A percentile compares a stretch with the other conserved stretches of the same genome.
These are phyloP conservation scores for Lactarius indigo DNA, from an alignment of 768 basidiomycete genomes.

Conservation along the genomic window DNA sequence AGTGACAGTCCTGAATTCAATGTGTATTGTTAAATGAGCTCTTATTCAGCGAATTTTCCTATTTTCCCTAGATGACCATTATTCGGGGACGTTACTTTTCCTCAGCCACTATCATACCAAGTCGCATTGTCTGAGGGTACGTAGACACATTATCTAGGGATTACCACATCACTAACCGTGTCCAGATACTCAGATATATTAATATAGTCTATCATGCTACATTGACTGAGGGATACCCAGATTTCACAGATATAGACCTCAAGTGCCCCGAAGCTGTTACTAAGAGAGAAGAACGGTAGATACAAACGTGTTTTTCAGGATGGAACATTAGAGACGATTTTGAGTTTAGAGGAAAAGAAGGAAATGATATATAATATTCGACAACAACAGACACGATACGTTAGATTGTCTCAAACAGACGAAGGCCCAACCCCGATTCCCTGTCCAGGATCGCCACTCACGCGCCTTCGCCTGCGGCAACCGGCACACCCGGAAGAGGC, in stretches of 20 bases:
- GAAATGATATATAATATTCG: background rate
- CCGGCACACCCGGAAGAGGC: conserved; percentile 14
- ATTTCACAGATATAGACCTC: background rate
- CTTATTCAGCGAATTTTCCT: no score
- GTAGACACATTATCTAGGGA: no score
- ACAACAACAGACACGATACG: background rate
- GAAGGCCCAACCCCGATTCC: no score
- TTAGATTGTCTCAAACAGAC: background rate
- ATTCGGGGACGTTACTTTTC: no score
- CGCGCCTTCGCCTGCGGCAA: conserved; percentile 17
- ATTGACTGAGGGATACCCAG: background rate
- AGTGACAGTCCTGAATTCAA: no score
- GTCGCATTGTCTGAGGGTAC: no score
- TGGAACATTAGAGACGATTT: background rate
- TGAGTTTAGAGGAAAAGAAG: background rate
- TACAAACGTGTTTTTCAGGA: background rate
- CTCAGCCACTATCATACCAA: no score
- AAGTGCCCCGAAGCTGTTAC: background rate
- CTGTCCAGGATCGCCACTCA: background rate
- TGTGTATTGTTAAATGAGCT: no score
- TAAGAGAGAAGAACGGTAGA: background rate
- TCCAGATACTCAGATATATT: background rate
- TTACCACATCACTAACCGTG: no score
- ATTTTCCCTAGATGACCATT: no score
- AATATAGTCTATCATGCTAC: background rate